Percentiles rank a stretch among this genome's conserved stretches.
Evolutionary conservation across 106 monocot genomes (phyloP).

Genomic region (Dendrobium catenatum): DNA sequence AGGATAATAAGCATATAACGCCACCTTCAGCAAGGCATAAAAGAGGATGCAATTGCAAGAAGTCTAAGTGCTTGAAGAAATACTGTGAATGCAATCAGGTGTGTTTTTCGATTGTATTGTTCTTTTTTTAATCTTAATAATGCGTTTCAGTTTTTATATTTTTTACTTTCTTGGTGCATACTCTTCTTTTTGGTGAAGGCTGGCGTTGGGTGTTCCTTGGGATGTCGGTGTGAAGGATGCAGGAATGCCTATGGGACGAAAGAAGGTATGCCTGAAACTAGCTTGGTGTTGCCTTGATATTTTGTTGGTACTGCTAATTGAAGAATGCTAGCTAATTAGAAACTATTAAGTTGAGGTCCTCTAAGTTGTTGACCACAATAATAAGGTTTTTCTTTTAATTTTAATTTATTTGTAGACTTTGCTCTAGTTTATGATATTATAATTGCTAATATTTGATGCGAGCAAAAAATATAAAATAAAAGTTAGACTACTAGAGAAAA

Average conservation of each 20-base stretch:
- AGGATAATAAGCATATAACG: conserved; percentile 32
- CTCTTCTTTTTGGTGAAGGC: conserved; percentile 25
- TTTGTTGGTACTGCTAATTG: background rate
- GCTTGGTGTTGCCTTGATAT: background rate
- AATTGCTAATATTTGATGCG: too few relatives aligned
- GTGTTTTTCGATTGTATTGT: background rate
- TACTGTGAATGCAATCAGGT: conserved; percentile 63
- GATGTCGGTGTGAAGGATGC: conserved; percentile 56
- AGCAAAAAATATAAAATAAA: too few relatives aligned
- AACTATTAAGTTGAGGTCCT: background rate
- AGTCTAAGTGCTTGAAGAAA: conserved; percentile 42
- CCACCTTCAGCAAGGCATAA: conserved; percentile 47
- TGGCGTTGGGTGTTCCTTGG: conserved; percentile 50
- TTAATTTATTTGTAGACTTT: too few relatives aligned
- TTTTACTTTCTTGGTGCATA: background rate
- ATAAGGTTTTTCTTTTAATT: too few relatives aligned
- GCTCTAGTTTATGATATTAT: too few relatives aligned
- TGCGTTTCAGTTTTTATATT: background rate
- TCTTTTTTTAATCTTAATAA: background rate
- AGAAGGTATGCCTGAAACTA: conserved; percentile 32
- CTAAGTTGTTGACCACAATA: too few relatives aligned
- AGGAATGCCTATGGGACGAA: conserved; percentile 47
- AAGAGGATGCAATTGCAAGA: conserved; percentile 69
- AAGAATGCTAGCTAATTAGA: background rate
- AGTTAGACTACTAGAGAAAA: too few relatives aligned